Conservation (phyloP, 148 eudicot genomes). For the Polygonum maritimum region DNA sequence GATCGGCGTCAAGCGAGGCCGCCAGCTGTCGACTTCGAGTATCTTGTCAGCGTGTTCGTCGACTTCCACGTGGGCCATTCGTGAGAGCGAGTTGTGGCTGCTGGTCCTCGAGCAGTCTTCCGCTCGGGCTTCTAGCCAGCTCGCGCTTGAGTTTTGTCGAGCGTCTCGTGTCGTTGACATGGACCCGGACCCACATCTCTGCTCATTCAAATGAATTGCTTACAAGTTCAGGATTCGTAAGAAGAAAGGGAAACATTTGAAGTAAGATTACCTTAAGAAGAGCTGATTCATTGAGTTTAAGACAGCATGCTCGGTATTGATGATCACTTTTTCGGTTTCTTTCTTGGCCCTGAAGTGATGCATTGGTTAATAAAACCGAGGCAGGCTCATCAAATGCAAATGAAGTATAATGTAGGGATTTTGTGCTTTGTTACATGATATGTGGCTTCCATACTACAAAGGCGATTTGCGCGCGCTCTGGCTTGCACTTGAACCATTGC, state of each 20-base stretch:
- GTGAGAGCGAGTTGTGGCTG: slow-evolving; percentile 25
- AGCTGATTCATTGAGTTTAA: slow-evolving; percentile 6
- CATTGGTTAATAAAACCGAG: background rate
- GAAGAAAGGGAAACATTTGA: background rate
- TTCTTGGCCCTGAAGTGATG: background rate
- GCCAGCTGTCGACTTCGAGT: slow-evolving; percentile 83
- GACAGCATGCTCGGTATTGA: background rate
- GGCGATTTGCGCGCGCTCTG: slow-evolving; percentile 63
- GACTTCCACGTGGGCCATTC: slow-evolving; percentile 16
- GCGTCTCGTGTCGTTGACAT: slow-evolving; percentile 26
- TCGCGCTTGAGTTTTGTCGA: slow-evolving; percentile 18
- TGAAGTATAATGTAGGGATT: background rate
- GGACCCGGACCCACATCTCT: slow-evolving; percentile 39
- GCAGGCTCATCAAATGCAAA: background rate
- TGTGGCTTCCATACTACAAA: slow-evolving; percentile 29
- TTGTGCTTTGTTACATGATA: slow-evolving; percentile 30
- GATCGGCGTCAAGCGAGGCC: slow-evolving; percentile 35
- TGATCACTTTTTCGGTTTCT: slow-evolving; percentile 3
- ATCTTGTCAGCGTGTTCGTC: slow-evolving; percentile 71
- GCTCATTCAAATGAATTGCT: slow-evolving; percentile 16
- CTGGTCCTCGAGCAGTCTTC: slow-evolving; percentile 38
- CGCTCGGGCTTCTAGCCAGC: slow-evolving; percentile 64
- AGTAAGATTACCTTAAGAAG: background rate
- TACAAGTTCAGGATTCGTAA: background rate
- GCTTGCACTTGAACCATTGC: slow-evolving; percentile 88